Evolutionary conservation across 2,329 filamentous ascomycete genomes (phyloP).

Genomic region (Scedosporium aurantiacum): DNA sequence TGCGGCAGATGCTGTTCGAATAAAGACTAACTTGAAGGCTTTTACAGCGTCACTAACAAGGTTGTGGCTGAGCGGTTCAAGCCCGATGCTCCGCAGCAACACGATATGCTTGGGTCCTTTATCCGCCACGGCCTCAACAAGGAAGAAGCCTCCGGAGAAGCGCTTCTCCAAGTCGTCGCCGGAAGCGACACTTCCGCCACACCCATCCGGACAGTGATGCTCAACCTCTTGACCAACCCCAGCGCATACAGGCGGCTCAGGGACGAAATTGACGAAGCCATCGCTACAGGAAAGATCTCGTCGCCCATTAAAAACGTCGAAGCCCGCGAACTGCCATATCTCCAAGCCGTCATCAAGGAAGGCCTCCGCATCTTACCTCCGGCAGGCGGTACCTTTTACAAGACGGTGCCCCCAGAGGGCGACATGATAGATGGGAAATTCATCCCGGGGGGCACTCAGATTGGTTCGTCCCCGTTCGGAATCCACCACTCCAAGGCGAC

Average conservation of each 20-base stretch:
- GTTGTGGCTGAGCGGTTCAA: constrained; percentile 13
- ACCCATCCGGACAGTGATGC: constrained; percentile 32
- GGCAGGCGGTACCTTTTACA: constrained; percentile 23
- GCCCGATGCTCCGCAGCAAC: constrained; percentile 11
- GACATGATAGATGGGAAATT: constrained; percentile 25
- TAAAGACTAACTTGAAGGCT: not conserved
- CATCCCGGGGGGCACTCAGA: constrained; percentile 34
- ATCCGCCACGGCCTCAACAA: constrained; percentile 24
- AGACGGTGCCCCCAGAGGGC: constrained; percentile 24
- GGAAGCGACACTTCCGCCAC: constrained; percentile 26
- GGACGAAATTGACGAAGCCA: constrained; percentile 31
- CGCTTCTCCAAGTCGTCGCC: constrained; percentile 23
- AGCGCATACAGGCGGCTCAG: constrained; percentile 33
- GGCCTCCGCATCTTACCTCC: constrained; percentile 36
- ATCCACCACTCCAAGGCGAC: constrained; percentile 25
- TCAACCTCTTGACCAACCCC: constrained; percentile 40
- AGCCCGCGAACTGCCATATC: constrained; percentile 29
- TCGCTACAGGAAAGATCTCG: constrained; percentile 15
- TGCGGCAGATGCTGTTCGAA: not conserved
- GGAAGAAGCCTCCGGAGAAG: constrained; percentile 19
- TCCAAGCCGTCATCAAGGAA: constrained; percentile 37
- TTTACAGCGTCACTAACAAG: constrained; percentile 1
- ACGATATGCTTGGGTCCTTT: constrained; percentile 31
- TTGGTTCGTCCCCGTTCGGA: constrained; percentile 31
- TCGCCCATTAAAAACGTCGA: constrained; percentile 22